Base-by-base conservation (phyloP, 331 rosid species). In the Stylosanthes scabra region DNA sequence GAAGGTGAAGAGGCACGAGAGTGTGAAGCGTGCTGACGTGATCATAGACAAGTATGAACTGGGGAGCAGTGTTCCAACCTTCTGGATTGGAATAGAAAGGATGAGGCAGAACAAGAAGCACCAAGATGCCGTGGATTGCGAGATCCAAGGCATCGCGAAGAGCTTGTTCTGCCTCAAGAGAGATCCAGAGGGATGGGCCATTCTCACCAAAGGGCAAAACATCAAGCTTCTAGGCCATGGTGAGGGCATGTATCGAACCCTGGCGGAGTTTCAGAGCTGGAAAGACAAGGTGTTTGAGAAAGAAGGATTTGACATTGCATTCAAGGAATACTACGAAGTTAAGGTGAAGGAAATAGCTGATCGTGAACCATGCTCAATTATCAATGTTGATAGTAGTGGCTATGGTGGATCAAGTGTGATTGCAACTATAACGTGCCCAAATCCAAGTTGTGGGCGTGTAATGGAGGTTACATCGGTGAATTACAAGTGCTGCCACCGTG, bases 401-500 rank as follows among this genome's bases (percentile, higher is more conserved):
- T 74, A 39, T 20, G 28, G 42, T 20, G 28, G 42, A 27, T 10
- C 81, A 28, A 70, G 49, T 70, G 81, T 81, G 13, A 57, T 81
- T 11, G 84, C 77, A 9, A 75, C 84, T 6, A 81, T 81, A 40
- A 40, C 78, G 3, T 81, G 84, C 74, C 84, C 84, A 41, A 75
- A 81, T 65, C 66, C 78, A 5, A 39, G 59, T 3, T 81, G 84
- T 65, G 84, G 81, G 2, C 81, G 84, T 13, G 77, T 81, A 25
- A 81, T 81, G 84, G 84, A 81, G 59, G 80, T 81, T 2, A 40
- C 78, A 11, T 75, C 81, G 8, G 65, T 81, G 40, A 72, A 75
- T n/a, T 81, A 81, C 81, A 81, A 63, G 81, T 81, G 84, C 41
- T 81, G 84, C 62, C 84, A 80, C 29, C 52, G 59, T 3, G 84